A percentile compares a stretch with the other conserved stretches of the same genome.
These are phyloP conservation scores for Alternaria triticimaculans DNA, from an alignment of 2,329 filamentous ascomycete genomes.

Conservation along the genomic window DNA sequence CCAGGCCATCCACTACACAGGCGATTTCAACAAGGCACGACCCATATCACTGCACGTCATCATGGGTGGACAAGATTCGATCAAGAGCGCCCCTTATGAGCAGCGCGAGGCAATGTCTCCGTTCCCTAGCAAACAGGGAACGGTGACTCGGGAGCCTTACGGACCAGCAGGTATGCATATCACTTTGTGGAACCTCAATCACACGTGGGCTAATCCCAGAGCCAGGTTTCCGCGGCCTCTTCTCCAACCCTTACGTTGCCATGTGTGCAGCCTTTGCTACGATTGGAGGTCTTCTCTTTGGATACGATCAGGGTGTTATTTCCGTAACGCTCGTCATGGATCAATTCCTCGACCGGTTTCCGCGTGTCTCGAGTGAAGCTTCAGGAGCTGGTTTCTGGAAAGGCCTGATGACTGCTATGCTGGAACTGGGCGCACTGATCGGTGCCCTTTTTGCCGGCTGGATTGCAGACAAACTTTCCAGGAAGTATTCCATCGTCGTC, in stretches of 20 bases:
- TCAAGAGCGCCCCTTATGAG: constrained; percentile 25
- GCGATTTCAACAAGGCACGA: constrained; percentile 2
- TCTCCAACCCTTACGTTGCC: constrained; percentile 57
- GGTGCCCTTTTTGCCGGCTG: constrained; percentile 50
- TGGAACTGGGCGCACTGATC: constrained; percentile 60
- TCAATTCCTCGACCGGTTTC: constrained; percentile 57
- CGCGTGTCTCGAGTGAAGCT: constrained; percentile 51
- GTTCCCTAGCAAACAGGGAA: constrained; percentile 18
- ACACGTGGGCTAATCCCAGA: constrained; percentile 6
- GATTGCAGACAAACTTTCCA: constrained; percentile 60
- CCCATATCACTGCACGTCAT: constrained; percentile 6
- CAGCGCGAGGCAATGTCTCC: constrained; percentile 31
- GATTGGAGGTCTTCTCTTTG: constrained; percentile 59
- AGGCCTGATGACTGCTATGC: constrained; percentile 61
- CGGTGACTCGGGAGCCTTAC: constrained; percentile 37
- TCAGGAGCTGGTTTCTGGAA: constrained; percentile 55
- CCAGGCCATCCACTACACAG: not conserved
- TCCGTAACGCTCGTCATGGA: constrained; percentile 60
- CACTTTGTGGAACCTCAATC: not conserved
- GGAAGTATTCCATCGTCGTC: constrained; percentile 60
- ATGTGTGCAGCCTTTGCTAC: constrained; percentile 60
- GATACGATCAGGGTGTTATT: constrained; percentile 57
- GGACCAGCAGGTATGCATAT: constrained; percentile 37
- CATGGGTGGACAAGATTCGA: constrained; percentile 23
- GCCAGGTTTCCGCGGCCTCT: constrained; percentile 55